Conservation (phyloP, 441 rosid species). For the Arabidopsis hybrid region DNA sequence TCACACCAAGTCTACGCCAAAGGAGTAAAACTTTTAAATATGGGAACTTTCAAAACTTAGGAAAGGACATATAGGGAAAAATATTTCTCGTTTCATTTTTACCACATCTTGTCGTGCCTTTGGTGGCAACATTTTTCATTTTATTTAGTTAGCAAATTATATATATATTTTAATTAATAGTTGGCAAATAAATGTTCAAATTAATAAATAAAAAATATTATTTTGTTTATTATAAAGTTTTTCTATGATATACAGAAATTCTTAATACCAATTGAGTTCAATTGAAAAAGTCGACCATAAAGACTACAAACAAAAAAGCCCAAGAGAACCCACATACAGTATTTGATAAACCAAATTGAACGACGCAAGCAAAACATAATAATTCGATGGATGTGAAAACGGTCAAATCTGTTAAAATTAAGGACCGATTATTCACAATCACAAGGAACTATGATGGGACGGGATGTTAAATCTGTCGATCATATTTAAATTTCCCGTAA, state of each 20-base stretch:
- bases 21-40: not conserved
- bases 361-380: conserved; percentile 4
- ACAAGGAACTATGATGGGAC: not conserved
- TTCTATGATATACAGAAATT: not conserved
- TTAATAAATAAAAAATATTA: not conserved
- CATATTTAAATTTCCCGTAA: not conserved
- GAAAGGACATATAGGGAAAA: not conserved
- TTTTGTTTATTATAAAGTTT: not conserved
- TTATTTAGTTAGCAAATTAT: not conserved
- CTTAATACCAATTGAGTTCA: not conserved
- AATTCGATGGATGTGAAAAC: not conserved
- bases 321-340: not conserved
- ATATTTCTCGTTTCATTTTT: not conserved
- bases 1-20: not conserved
- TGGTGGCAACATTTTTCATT: not conserved
- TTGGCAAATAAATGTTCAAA: not conserved
- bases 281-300: not conserved
- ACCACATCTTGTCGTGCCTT: no score
- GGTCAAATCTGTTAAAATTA: conserved; percentile 3
- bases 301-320: not conserved
- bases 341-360: not conserved
- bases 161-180: not conserved
- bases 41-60: no score
- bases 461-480: not conserved
- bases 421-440: not conserved